phyloP scores from a whole-genome alignment of 345 rosid genomes.

The Raphanus sativus region DNA sequence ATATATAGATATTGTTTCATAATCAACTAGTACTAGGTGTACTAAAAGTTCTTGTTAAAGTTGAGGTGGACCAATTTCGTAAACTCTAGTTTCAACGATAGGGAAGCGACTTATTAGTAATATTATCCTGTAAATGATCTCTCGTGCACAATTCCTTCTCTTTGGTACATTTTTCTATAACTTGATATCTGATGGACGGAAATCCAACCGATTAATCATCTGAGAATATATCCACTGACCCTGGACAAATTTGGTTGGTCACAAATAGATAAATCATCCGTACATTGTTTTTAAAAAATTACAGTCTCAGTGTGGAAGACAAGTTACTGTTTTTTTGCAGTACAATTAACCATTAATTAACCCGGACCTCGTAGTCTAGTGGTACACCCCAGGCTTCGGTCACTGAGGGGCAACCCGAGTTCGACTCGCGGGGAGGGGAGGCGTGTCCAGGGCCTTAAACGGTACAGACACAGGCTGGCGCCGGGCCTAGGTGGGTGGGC shows the following conservation, averaged over 20 bases:
- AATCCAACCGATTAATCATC: no score
- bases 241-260: no score
- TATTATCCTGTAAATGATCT: background rate
- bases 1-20: conserved; percentile 14
- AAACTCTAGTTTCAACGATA: background rate
- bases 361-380: no score
- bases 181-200: no score
- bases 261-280: background rate
- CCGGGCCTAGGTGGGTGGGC: no score
- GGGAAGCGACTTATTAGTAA: background rate
- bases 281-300: background rate
- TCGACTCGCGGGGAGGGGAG: no score
- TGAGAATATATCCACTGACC: no score
- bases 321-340: background rate
- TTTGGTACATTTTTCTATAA: background rate
- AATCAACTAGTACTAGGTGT: conserved; percentile 13
- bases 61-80: background rate
- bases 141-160: background rate
- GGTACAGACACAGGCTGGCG: no score
- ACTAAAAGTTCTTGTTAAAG: background rate
- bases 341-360: background rate
- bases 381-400: no score
- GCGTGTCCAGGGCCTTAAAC: no score
- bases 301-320: background rate
- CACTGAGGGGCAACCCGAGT: no score